Conservation (phyloP, 1,139 yeast genomes). For the Tardiomyces depauwii region DNA sequence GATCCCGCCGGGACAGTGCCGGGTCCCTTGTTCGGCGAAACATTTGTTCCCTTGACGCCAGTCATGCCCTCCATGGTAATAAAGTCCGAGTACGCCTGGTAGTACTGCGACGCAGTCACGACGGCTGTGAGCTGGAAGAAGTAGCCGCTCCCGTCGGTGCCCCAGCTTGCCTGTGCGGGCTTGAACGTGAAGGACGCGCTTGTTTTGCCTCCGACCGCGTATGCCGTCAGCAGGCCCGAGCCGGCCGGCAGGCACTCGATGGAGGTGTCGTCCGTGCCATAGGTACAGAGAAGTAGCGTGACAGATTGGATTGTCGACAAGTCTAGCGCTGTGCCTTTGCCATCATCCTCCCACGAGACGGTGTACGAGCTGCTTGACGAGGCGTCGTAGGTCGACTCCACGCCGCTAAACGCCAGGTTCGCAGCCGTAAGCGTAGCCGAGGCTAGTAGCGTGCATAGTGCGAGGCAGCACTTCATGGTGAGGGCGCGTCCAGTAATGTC, state of each 20-base stretch:
- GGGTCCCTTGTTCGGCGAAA: slow-evolving; percentile 29
- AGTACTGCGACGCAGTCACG: slow-evolving; percentile 31
- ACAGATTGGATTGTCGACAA: slow-evolving; percentile 34
- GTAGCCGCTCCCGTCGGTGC: slow-evolving; percentile 48
- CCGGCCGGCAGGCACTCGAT: slow-evolving; percentile 34
- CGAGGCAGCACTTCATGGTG: too few species aligned
- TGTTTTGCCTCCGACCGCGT: too few species aligned
- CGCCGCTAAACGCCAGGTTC: too few species aligned
- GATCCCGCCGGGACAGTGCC: slow-evolving; percentile 30
- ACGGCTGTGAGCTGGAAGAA: slow-evolving; percentile 53
- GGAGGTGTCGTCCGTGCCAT: slow-evolving; percentile 39
- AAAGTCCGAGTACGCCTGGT: slow-evolving; percentile 65
- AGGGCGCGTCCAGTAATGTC: too few species aligned
- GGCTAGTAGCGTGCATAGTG: too few species aligned
- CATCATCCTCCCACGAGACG: slow-evolving; percentile 52
- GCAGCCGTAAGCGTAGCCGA: too few species aligned
- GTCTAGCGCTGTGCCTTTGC: slow-evolving; percentile 30
- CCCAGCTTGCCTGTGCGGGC: slow-evolving; percentile 33
- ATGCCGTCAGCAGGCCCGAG: slow-evolving; percentile 4
- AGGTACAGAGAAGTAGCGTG: slow-evolving; percentile 49
- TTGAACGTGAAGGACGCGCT: slow-evolving; percentile 19
- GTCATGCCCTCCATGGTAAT: slow-evolving; percentile 59
- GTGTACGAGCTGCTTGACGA: slow-evolving; percentile 7
- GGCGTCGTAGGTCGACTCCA: too few species aligned
- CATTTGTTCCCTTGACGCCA: slow-evolving; percentile 37